phyloP scores from a whole-genome alignment of 805 yeast genomes.

The Lipomyces starkeyi region DNA sequence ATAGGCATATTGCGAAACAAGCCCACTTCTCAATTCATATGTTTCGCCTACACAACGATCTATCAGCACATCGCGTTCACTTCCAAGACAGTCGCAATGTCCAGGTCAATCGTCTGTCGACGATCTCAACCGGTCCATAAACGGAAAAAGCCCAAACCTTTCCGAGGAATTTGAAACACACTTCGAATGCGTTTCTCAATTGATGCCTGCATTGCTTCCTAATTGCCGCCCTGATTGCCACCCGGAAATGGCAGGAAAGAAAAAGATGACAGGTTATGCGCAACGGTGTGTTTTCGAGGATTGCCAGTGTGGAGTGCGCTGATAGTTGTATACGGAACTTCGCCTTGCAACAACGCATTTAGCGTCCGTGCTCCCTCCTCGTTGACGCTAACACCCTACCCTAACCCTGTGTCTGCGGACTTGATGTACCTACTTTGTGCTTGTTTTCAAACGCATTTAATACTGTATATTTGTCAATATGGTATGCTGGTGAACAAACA shows the following conservation, averaged over 20 bases:
- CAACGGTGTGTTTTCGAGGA: not conserved
- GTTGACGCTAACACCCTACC: not conserved
- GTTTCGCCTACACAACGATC: slow-evolving; percentile 64
- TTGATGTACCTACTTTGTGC: no score
- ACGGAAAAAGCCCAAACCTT: slow-evolving; percentile 47
- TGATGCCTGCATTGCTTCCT: slow-evolving; percentile 41
- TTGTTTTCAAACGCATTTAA: no score
- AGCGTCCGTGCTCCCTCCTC: not conserved
- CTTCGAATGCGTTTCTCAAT: slow-evolving; percentile 60
- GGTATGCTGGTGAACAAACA: not conserved
- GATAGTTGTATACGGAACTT: not conserved
- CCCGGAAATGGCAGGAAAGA: not conserved
- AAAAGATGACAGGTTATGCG: not conserved
- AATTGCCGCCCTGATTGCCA: not conserved
- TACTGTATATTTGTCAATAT: not conserved
- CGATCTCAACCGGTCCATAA: slow-evolving; percentile 33
- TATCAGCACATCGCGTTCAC: slow-evolving; percentile 5
- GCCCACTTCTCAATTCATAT: slow-evolving; percentile 85
- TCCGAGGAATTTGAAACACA: slow-evolving; percentile 63
- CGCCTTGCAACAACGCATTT: not conserved
- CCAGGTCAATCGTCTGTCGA: not conserved
- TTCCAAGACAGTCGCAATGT: not conserved
- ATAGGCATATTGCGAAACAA: slow-evolving; percentile 91
- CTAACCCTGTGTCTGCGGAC: not conserved
- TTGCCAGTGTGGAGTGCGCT: not conserved